Percentiles rank a stretch among this genome's conserved stretches.
Evolutionary conservation across 192 early-diverging fungal genomes (phyloP).

Genomic region (Podila epicladia): DNA sequence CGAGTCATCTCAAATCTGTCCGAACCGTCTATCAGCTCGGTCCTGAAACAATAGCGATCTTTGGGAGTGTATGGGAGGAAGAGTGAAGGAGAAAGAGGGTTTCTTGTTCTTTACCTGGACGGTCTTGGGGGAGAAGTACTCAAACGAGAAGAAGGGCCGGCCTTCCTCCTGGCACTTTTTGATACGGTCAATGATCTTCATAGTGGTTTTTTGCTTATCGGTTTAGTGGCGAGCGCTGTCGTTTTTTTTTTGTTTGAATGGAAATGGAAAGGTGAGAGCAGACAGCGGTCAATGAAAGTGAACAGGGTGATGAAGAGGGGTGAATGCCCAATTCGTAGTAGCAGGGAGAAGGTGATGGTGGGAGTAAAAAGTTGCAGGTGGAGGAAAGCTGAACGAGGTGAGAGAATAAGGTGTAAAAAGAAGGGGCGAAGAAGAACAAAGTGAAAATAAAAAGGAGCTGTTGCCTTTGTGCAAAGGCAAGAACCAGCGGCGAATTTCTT

Average conservation of each 20-base stretch:
- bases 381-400: background rate
- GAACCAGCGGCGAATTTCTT: background rate
- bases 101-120: conserved; percentile 54
- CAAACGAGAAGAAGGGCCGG: conserved; percentile 85
- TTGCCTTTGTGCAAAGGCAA: background rate
- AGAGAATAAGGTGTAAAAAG: background rate
- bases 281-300: background rate
- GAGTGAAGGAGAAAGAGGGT: background rate
- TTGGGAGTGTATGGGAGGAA: background rate
- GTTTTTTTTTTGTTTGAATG: background rate
- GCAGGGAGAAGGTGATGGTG: too few species aligned
- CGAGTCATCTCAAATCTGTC: too few species aligned
- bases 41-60: background rate
- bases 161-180: conserved; percentile 69
- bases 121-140: conserved; percentile 97
- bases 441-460: too few species aligned
- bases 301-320: background rate
- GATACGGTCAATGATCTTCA: conserved; percentile 81
- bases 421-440: background rate
- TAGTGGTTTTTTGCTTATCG: conserved; percentile 10
- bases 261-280: background rate
- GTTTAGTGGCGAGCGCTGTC: background rate
- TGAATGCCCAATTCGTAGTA: too few species aligned
- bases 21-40: too few species aligned
- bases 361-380: background rate